These are phyloP conservation scores for Malassezia psittaci DNA, from an alignment of 1,284 basidiomycete species.

Conservation along the genomic window DNA sequence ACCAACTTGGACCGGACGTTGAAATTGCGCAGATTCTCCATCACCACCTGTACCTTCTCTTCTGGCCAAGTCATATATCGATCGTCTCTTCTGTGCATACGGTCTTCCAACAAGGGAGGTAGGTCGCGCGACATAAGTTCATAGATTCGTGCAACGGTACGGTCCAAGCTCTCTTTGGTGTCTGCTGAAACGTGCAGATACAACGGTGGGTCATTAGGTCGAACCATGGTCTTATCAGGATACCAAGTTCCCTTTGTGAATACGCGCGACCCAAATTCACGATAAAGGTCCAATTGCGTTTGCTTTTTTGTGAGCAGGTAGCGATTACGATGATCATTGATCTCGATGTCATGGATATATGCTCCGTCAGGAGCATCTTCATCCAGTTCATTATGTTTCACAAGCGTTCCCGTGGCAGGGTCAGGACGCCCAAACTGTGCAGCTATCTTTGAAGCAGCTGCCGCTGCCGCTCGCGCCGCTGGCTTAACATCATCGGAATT, in stretches of 20 bases:
- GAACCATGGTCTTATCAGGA: slow-evolving; percentile 51
- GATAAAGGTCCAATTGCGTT: slow-evolving; percentile 71
- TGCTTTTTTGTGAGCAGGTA: slow-evolving; percentile 88
- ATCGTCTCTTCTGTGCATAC: slow-evolving; percentile 23
- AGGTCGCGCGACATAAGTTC: slow-evolving; percentile 72
- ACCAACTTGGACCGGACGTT: slow-evolving; percentile 96
- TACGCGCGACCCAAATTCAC: slow-evolving; percentile 47
- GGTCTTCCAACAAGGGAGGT: slow-evolving; percentile 39
- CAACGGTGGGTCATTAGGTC: slow-evolving; percentile 54
- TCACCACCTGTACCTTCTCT: slow-evolving; percentile 56
- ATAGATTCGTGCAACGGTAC: slow-evolving; percentile 70
- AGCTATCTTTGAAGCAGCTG: slow-evolving; percentile 39
- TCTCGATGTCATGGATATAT: slow-evolving; percentile 84
- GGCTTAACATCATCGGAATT: slow-evolving; percentile 3
- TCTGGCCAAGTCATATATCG: slow-evolving; percentile 27
- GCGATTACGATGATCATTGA: slow-evolving; percentile 90
- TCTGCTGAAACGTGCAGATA: slow-evolving; percentile 86
- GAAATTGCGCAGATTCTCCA: slow-evolving; percentile 88
- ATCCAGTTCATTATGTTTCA: slow-evolving; percentile 52
- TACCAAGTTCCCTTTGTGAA: slow-evolving; percentile 60
- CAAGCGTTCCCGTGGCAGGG: slow-evolving; percentile 7
- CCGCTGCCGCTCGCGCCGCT: slow-evolving; percentile 20
- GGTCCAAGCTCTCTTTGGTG: slow-evolving; percentile 63
- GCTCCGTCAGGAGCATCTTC: slow-evolving; percentile 66
- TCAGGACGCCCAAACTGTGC: slow-evolving; percentile 24